phyloP scores from a whole-genome alignment of 2,329 filamentous ascomycete species.

The Colletotrichum sojae region DNA sequence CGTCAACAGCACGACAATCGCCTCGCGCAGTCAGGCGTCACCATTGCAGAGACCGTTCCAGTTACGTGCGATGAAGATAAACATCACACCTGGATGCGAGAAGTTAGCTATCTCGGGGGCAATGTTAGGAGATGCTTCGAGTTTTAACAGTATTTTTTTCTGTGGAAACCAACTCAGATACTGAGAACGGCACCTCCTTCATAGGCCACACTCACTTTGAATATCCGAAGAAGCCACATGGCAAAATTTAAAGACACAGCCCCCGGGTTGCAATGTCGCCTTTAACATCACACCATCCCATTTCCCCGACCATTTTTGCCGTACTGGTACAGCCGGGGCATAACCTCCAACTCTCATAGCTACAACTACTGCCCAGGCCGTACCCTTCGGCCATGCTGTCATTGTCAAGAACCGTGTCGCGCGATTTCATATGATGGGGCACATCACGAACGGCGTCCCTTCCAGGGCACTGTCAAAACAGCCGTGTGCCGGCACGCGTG shows the following conservation, averaged over 20 bases:
- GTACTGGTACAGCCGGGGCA: conserved; percentile 89
- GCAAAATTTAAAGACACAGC: conserved; percentile 77
- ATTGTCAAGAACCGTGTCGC: conserved; percentile 78
- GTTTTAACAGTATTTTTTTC: too few relatives aligned
- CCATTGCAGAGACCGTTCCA: too few relatives aligned
- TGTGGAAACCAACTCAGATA: too few relatives aligned
- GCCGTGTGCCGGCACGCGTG: conserved; percentile 77
- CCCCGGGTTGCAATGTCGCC: conserved; percentile 64
- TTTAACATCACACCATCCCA: conserved; percentile 70
- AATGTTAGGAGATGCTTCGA: too few relatives aligned
- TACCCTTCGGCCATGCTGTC: conserved; percentile 81
- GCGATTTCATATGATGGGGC: conserved; percentile 82
- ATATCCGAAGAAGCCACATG: conserved; percentile 75
- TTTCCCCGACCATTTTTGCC: conserved; percentile 79
- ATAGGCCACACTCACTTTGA: conserved; percentile 63
- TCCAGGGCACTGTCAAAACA: conserved; percentile 76
- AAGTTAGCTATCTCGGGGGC: too few relatives aligned
- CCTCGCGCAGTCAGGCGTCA: too few relatives aligned
- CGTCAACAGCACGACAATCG: too few relatives aligned
- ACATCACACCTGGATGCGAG: too few relatives aligned
- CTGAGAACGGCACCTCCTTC: neutral
- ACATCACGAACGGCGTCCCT: conserved; percentile 83
- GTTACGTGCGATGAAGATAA: too few relatives aligned
- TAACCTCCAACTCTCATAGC: conserved; percentile 85
- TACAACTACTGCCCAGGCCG: conserved; percentile 88